Evolutionary conservation across 2,329 filamentous ascomycete genomes (phyloP).

Genomic region (Macroventuria anomochaeta): DNA sequence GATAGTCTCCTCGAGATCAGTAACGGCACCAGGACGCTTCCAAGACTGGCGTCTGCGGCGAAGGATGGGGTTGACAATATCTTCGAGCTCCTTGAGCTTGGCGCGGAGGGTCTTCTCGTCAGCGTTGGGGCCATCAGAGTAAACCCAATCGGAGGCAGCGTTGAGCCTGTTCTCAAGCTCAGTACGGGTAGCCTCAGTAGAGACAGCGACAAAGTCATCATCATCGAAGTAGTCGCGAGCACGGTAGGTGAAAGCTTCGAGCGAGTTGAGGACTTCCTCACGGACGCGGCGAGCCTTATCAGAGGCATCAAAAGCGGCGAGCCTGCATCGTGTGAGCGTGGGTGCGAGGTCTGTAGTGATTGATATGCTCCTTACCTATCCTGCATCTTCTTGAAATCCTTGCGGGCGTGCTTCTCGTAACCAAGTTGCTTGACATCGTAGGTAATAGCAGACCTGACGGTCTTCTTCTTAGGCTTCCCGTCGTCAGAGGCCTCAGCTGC

Average conservation of each 20-base stretch:
- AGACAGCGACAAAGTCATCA: slow-evolving; percentile 73
- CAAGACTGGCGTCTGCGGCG: slow-evolving; percentile 74
- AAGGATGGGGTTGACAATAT: slow-evolving; percentile 78
- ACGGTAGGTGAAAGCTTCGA: slow-evolving; percentile 94
- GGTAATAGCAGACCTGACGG: slow-evolving; percentile 60
- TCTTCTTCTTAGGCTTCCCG: slow-evolving; percentile 57
- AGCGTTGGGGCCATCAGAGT: slow-evolving; percentile 81
- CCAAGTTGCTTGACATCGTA: slow-evolving; percentile 55
- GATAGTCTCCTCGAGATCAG: slow-evolving; percentile 72
- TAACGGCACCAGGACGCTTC: slow-evolving; percentile 73
- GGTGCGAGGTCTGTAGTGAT: neutral
- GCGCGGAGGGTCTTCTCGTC: slow-evolving; percentile 75
- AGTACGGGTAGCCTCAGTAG: slow-evolving; percentile 71
- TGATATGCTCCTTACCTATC: slow-evolving; percentile 54
- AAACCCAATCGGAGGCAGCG: slow-evolving; percentile 85
- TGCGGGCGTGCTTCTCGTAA: slow-evolving; percentile 64
- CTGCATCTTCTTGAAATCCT: slow-evolving; percentile 66
- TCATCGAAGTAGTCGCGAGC: slow-evolving; percentile 82
- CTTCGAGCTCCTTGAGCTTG: slow-evolving; percentile 77
- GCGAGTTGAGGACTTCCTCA: slow-evolving; percentile 87
- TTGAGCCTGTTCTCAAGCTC: slow-evolving; percentile 72
- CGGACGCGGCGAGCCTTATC: slow-evolving; percentile 77
- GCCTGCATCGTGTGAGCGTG: slow-evolving; percentile 54
- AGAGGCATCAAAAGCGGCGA: slow-evolving; percentile 84
- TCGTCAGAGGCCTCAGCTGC: slow-evolving; percentile 56